phyloP scores from a whole-genome alignment of 352 stramenopile genomes.

The Phytophthora uliginosa region DNA sequence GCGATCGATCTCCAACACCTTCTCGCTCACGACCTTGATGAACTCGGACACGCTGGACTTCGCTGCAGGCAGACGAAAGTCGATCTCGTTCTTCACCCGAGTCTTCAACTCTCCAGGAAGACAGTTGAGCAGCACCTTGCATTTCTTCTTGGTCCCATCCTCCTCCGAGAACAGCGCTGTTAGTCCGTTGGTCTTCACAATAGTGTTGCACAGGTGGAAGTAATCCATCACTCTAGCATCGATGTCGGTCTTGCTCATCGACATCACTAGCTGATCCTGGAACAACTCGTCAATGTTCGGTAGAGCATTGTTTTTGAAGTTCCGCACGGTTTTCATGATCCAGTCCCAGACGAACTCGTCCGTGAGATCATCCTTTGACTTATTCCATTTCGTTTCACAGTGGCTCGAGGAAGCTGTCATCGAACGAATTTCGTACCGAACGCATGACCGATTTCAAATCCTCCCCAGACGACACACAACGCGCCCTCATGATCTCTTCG shows the following conservation, averaged over 20 bases:
- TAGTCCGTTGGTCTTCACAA: conserved; percentile 16
- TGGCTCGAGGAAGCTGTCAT: conserved; percentile 2
- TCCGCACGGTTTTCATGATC: conserved; percentile 9
- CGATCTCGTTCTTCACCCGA: conserved; percentile 8
- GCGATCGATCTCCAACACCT: conserved; percentile 16
- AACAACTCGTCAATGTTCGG: conserved; percentile 18
- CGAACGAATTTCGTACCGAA: conserved; percentile 15
- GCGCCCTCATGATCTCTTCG: conserved; percentile 27
- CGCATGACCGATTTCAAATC: conserved; percentile 17
- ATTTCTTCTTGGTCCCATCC: conserved; percentile 17
- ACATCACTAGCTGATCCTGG: conserved; percentile 12
- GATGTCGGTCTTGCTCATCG: conserved; percentile 11
- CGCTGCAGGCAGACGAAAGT: conserved; percentile 1
- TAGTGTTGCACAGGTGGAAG: conserved; percentile 23
- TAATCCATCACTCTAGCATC: conserved; percentile 12
- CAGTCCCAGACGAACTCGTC: conserved; percentile 21
- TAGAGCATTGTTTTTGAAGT: conserved; percentile 14
- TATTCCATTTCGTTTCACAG: no score
- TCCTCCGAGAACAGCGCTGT: conserved; percentile 7
- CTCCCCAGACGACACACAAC: conserved; percentile 20
- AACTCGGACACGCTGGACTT: conserved; percentile 15
- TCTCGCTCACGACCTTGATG: conserved; percentile 16
- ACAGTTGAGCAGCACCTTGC: conserved; percentile 18
- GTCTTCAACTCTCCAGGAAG: conserved; percentile 7
- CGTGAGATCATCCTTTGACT: conserved; percentile 6